Conservation (phyloP, 2,329 filamentous ascomycete species). For the Neophaeococcomyces mojaviensis region DNA sequence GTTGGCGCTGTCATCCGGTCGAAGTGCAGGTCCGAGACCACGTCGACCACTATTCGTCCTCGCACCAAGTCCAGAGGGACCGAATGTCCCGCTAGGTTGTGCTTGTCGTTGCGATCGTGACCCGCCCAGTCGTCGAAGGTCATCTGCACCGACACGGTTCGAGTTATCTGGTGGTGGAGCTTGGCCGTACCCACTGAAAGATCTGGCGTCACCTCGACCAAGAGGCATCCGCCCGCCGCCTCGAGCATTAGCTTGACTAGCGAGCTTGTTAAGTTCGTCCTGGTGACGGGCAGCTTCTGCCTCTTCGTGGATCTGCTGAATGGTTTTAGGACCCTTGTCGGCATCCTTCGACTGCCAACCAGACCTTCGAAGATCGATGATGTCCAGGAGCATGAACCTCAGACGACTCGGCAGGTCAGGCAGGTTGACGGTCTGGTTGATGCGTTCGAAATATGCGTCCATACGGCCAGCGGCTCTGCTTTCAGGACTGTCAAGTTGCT, state of each 20-base stretch:
- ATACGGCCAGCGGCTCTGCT: conserved; percentile 82
- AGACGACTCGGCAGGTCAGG: conserved; percentile 75
- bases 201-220: conserved; percentile 80
- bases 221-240: conserved; percentile 60
- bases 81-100: conserved; percentile 53
- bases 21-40: conserved; percentile 60
- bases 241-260: conserved; percentile 49
- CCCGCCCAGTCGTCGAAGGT: conserved; percentile 70
- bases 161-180: conserved; percentile 59
- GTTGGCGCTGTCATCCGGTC: conserved; percentile 75
- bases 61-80: conserved; percentile 78
- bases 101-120: conserved; percentile 58
- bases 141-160: conserved; percentile 85
- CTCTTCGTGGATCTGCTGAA: conserved; percentile 81
- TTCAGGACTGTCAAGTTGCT: conserved; percentile 63
- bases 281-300: conserved; percentile 72
- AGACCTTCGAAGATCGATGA: conserved; percentile 70
- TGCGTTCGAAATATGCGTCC: conserved; percentile 87
- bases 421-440: conserved; percentile 71
- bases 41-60: conserved; percentile 84
- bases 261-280: conserved; percentile 58
- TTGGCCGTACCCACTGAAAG: conserved; percentile 69
- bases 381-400: conserved; percentile 94
- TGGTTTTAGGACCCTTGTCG: conserved; percentile 94
- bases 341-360: conserved; percentile 81